A percentile compares a stretch with the other conserved stretches of the same genome.
Evolutionary conservation across 1,284 basidiomycete genomes (phyloP).

Genomic region (Ganoderma multipileum): DNA sequence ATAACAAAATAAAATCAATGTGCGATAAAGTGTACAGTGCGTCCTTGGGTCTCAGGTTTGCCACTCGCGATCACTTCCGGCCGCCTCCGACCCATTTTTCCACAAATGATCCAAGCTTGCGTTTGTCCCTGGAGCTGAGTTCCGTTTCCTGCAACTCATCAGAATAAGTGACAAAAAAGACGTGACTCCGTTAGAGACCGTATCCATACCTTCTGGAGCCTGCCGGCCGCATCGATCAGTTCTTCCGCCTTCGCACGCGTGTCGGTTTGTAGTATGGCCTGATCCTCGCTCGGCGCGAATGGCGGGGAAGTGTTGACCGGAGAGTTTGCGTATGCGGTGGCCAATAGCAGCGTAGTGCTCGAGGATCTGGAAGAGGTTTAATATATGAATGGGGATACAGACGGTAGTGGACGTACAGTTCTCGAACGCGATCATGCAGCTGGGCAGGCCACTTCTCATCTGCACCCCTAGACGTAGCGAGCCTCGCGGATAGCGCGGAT

Average conservation of each 20-base stretch:
- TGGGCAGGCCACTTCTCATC: slow-evolving; percentile 24
- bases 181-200: too few species aligned
- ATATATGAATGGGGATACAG: too few species aligned
- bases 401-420: slow-evolving; percentile 21
- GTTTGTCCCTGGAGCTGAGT: slow-evolving; percentile 30
- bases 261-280: slow-evolving; percentile 15
- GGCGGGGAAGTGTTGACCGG: slow-evolving; percentile 38
- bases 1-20: background rate
- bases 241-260: slow-evolving; percentile 21
- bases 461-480: slow-evolving; percentile 2
- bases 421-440: slow-evolving; percentile 15
- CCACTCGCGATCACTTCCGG: background rate
- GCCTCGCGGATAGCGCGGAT: slow-evolving; percentile 10
- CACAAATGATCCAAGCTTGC: slow-evolving; percentile 33
- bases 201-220: slow-evolving; percentile 31
- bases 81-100: slow-evolving; percentile 31
- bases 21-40: background rate
- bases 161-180: background rate
- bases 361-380: slow-evolving; percentile 15
- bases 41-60: background rate
- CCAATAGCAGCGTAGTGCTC: slow-evolving; percentile 24
- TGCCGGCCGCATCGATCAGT: slow-evolving; percentile 25
- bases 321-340: slow-evolving; percentile 32
- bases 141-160: slow-evolving; percentile 18
- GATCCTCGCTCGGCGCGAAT: slow-evolving; percentile 24